phyloP scores from a whole-genome alignment of 352 stramenopile species.

The Pythium chondricola region DNA sequence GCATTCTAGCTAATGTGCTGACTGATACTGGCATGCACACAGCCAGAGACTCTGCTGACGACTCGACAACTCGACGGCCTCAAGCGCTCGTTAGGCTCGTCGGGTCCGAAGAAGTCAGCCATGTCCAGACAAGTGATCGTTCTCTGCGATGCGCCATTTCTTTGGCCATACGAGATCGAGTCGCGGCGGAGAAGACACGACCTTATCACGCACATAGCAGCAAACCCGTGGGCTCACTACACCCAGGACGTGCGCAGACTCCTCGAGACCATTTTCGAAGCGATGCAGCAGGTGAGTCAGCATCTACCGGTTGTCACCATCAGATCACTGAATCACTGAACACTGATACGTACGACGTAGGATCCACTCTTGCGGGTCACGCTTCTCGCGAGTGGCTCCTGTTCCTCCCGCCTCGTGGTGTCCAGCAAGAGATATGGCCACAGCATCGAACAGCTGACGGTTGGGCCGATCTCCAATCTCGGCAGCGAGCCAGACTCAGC shows the following conservation, averaged over 20 bases:
- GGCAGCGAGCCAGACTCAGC: too few relatives aligned
- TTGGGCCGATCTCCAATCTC: conserved; percentile 37
- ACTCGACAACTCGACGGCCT: conserved; percentile 8
- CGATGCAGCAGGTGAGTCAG: conserved; percentile 5
- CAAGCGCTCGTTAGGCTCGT: too few relatives aligned
- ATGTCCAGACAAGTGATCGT: conserved; percentile 22
- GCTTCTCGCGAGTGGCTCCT: conserved; percentile 33
- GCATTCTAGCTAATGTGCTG: too few relatives aligned
- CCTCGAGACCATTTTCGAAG: conserved; percentile 6
- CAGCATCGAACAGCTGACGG: conserved; percentile 40
- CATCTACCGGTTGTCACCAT: too few relatives aligned
- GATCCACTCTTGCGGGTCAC: conserved; percentile 30
- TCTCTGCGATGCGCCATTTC: conserved; percentile 47
- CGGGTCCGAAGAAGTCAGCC: too few relatives aligned
- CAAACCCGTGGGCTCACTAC: conserved; percentile 12
- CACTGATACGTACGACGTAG: too few relatives aligned
- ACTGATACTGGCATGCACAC: too few relatives aligned
- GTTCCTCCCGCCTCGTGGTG: conserved; percentile 30
- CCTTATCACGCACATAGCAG: conserved; percentile 4
- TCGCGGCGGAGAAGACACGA: conserved; percentile 2
- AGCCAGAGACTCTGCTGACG: conserved; percentile 10
- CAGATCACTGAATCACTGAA: too few relatives aligned
- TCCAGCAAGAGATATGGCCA: conserved; percentile 16
- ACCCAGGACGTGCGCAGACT: conserved; percentile 1
- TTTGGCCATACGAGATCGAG: conserved; percentile 20